Conservation (phyloP, 2,329 filamentous ascomycete genomes). For the Parastagonospora nodorum region DNA sequence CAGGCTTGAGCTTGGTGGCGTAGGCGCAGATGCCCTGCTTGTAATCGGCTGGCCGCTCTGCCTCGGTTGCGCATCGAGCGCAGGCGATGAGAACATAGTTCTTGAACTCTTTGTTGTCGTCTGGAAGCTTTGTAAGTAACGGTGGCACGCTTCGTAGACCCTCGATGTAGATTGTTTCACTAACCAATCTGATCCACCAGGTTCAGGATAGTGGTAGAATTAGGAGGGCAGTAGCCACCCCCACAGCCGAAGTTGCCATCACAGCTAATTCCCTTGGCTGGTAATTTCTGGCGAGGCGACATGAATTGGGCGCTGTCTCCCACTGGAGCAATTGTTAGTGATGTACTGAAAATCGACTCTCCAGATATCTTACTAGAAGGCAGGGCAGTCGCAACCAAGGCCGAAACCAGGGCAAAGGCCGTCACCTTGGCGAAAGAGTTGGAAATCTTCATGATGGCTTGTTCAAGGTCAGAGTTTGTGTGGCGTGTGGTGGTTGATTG, state of each 20-base stretch:
- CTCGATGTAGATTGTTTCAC: background rate
- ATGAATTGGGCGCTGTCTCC: background rate
- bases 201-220: background rate
- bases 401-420: background rate
- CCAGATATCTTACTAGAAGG: background rate
- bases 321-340: background rate
- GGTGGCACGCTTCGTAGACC: background rate
- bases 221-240: background rate
- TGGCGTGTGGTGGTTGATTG: too few relatives aligned
- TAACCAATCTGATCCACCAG: background rate
- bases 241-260: background rate
- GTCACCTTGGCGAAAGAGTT: background rate
- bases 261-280: conserved; percentile 1
- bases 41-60: background rate
- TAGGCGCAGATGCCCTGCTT: conserved; percentile 1
- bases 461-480: too few relatives aligned
- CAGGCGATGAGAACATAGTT: conserved; percentile 2
- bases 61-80: background rate
- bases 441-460: background rate
- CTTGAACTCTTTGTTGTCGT: background rate
- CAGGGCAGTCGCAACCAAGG: background rate
- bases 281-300: background rate
- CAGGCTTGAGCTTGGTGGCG: background rate
- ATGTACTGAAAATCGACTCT: background rate
- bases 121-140: background rate